Conservation (phyloP, 805 yeast species). For the Ogataea degrootiae region DNA sequence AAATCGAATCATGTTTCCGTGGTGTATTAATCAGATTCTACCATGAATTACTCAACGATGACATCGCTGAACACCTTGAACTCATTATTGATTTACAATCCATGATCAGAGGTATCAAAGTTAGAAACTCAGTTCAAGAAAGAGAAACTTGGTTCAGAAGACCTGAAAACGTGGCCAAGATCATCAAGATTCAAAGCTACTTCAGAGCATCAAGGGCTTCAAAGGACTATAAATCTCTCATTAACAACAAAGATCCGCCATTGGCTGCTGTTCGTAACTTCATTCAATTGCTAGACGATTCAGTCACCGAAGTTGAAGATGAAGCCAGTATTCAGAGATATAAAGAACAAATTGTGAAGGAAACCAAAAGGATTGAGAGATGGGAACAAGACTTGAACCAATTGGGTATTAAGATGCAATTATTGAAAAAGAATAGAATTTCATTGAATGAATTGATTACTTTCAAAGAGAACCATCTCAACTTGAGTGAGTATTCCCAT, state of each 20-base stretch:
- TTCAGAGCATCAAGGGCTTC: slow-evolving; percentile 66
- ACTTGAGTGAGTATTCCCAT: slow-evolving; percentile 22
- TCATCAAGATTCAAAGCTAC: slow-evolving; percentile 69
- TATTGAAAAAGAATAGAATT: slow-evolving; percentile 74
- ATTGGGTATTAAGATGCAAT: slow-evolving; percentile 70
- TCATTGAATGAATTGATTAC: slow-evolving; percentile 62
- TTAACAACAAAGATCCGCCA: slow-evolving; percentile 71
- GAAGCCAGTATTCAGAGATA: slow-evolving; percentile 64
- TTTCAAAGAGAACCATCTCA: slow-evolving; percentile 33
- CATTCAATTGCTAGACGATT: slow-evolving; percentile 63
- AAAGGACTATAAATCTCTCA: slow-evolving; percentile 67
- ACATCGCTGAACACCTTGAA: slow-evolving; percentile 40
- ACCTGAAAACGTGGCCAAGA: slow-evolving; percentile 46
- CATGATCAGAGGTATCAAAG: slow-evolving; percentile 40
- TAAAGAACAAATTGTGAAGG: slow-evolving; percentile 65
- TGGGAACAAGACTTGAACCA: slow-evolving; percentile 72
- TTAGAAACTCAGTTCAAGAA: slow-evolving; percentile 34
- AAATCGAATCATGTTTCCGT: slow-evolving; percentile 54
- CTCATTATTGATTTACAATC: slow-evolving; percentile 49
- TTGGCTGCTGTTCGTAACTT: slow-evolving; percentile 71
- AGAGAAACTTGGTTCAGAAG: slow-evolving; percentile 44
- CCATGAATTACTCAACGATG: slow-evolving; percentile 49
- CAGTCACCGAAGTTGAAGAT: slow-evolving; percentile 62
- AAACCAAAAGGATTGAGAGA: slow-evolving; percentile 64
- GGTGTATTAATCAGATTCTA: slow-evolving; percentile 60